Evolutionary conservation across 2,329 filamentous ascomycete species (phyloP).

Genomic region (Cordyceps sp.): DNA sequence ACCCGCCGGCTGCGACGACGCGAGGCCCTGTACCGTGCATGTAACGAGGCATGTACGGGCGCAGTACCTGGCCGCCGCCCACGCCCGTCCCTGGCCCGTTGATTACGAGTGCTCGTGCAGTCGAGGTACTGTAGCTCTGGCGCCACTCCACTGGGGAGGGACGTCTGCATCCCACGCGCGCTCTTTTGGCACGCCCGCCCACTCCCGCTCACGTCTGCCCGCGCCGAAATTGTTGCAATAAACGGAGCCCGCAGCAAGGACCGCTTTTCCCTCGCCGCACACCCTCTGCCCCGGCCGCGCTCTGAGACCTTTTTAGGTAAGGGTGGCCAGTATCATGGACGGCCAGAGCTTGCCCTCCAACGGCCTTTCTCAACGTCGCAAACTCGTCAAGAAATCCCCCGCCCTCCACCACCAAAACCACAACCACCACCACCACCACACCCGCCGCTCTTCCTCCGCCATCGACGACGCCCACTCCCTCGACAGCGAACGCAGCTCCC

Average conservation of each 20-base stretch:
- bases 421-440: too few species aligned
- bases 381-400: constrained; percentile 46
- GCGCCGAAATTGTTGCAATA: neutral
- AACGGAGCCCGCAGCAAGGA: constrained; percentile 4
- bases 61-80: neutral
- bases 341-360: constrained; percentile 23
- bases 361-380: constrained; percentile 37
- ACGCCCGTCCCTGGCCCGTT: too few species aligned
- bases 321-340: constrained; percentile 26
- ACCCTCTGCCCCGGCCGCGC: constrained; percentile 3
- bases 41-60: too few species aligned
- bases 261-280: constrained; percentile 5
- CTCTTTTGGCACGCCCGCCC: too few species aligned
- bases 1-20: too few species aligned
- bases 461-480: constrained; percentile 41
- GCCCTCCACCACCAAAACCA: constrained; percentile 24
- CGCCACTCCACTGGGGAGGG: constrained; percentile 1
- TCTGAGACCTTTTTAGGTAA: constrained; percentile 10
- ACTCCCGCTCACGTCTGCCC: neutral
- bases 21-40: too few species aligned
- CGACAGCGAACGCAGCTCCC: constrained; percentile 46
- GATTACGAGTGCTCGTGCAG: neutral
- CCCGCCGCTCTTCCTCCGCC: constrained; percentile 23
- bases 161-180: constrained; percentile 1
- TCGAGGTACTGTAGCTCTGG: neutral